Conservation (phyloP, 2,329 filamentous ascomycete species). For the Helotiales sp. region DNA sequence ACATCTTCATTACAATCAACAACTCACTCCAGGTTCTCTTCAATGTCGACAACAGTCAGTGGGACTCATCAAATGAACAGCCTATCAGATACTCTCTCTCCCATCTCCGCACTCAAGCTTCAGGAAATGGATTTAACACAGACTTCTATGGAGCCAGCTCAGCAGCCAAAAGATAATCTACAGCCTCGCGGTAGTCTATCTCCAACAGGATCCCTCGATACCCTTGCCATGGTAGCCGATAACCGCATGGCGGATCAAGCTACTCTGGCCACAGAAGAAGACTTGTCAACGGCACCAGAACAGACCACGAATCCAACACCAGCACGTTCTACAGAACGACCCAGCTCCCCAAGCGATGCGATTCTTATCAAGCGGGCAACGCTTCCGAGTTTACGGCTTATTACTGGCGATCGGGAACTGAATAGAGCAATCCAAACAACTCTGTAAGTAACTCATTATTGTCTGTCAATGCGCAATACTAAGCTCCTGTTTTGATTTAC, state of each 20-base stretch:
- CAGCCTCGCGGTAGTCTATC: constrained; percentile 16
- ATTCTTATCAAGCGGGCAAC: constrained; percentile 33
- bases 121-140: constrained; percentile 5
- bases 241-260: constrained; percentile 17
- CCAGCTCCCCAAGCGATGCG: constrained; percentile 35
- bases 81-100: constrained; percentile 6
- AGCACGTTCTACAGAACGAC: constrained; percentile 13
- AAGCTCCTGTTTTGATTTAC: background rate
- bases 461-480: background rate
- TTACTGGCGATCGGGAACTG: constrained; percentile 23
- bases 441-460: constrained; percentile 20
- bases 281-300: background rate
- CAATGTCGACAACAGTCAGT: constrained; percentile 32
- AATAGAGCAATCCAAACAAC: constrained; percentile 13
- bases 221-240: constrained; percentile 29
- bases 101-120: constrained; percentile 5
- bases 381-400: constrained; percentile 24
- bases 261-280: background rate
- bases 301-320: background rate
- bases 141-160: background rate
- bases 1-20: constrained; percentile 34
- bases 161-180: background rate
- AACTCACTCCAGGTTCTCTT: constrained; percentile 35
- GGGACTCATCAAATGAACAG: constrained; percentile 19
- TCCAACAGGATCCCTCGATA: constrained; percentile 26